Evolutionary conservation across 495 filamentous ascomycete genomes (phyloP), one percentile per base, ranked within the genome.

Genomic region (Amphirosellinia nigrospora): DNA sequence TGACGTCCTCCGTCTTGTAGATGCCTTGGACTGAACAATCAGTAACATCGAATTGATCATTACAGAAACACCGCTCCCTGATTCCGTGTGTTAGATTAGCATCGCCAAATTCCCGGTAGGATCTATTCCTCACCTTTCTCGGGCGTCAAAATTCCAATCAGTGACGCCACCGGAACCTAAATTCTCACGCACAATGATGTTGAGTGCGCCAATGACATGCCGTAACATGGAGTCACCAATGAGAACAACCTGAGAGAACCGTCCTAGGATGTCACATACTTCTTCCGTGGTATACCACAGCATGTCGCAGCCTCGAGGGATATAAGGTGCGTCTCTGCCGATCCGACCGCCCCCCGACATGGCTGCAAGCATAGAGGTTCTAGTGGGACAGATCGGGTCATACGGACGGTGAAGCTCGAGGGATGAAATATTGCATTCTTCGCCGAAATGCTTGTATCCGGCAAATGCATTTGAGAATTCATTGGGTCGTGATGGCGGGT

Each of bases 161-260:
- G 85, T 87, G 13, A 86, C 85, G 53, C 82, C 85, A 28, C 85
- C 85, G 59, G 85, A 87, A 34, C 85, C 85, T 59, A 87, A 61
- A 72, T 87, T 81, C 71, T 83, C 81, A 28, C 85, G 76, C 41
- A 87, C 69, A 39, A 86, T 66, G 30, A 87, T 81, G 67, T 87
- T 87, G 61, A 87, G 72, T 43, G 83, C 84, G 15, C 85, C 85
- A 55, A 86, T 82, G 16, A 86, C 79, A 73, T 87, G 85, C 58
- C 85, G 79, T 70, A 87, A 76, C 85, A 87, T 87, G 48, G 83
- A 86, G 71, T 87, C 85, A 32, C 85, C 85, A 23, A 84, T 70
- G 21, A 87, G 73, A 43, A 86, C 75, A 50, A 87, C 81, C 62
- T 85, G 85, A 28, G 84, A 80, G 53, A 84, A 87, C 9, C 84